Base-by-base conservation (phyloP, 2,329 filamentous ascomycete genomes). In the Venturia pyrina region DNA sequence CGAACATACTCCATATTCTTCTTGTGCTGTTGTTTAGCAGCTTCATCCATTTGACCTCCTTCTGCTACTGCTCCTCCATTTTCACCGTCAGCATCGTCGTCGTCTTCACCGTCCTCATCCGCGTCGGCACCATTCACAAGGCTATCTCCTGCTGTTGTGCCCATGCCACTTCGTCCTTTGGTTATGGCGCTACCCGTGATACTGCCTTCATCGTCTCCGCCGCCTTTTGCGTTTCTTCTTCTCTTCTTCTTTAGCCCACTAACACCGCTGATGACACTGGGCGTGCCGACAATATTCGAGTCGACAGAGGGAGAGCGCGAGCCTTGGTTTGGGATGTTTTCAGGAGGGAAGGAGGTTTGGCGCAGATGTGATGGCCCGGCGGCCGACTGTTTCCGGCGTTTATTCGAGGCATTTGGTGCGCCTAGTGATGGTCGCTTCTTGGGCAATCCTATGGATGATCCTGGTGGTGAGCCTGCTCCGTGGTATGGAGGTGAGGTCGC, bases 331-430 rank as follows among this genome's bases (percentile, higher is more conserved):
- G 84, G 81, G 2, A 84, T 85, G 28, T 85, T 79, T 67, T 86
- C 87, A 34, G 89, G 89, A 0, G 89, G 89, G 72, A 92, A 95
- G 0, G 89, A 91, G 5, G 91, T 93, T 72, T 92, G 89, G 48
- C 90, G 89, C 1, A 95, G 84, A 69, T 91, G 89, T 0, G 83
- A 80, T 1, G 84, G 83, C 10, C 81, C 76, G 34, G 81, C 78
- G 3, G 87, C 83, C 15, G 88, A 91, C 6, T 87, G 82, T 73
- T 93, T 93, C 72, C 89, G 87, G 60, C 88, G 87, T 91, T 91
- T 60, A 80, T 75, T 44, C 19, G 78, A 74, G 0, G 78, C 81
- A 2, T 77, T 78, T 59, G 80, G 78, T 44, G 80, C 80, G 11
- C 81, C 79, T 68, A 87, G 77, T 24, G 83, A 81, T 60, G 82